These are phyloP conservation scores for Penicillium sp. DNA, from an alignment of 2,329 filamentous ascomycete genomes.

Conservation along the genomic window DNA sequence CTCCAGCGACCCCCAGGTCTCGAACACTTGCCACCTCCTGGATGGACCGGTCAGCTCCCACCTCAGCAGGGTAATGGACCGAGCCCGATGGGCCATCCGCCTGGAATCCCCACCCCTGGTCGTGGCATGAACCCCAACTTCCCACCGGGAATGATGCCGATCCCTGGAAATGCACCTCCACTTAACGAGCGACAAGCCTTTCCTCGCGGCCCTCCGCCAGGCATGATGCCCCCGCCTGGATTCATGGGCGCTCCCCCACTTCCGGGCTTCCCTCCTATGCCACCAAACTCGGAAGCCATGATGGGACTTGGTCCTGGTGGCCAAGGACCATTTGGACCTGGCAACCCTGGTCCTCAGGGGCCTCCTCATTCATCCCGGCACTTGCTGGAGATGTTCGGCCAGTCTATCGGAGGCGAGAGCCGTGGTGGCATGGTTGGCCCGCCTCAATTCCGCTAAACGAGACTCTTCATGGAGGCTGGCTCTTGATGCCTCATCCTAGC, in stretches of 20 bases:
- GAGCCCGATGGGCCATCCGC: conserved; percentile 34
- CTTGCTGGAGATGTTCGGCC: conserved; percentile 44
- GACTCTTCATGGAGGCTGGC: background rate
- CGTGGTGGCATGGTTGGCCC: conserved; percentile 37
- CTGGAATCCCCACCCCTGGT: conserved; percentile 36
- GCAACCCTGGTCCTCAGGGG: conserved; percentile 34
- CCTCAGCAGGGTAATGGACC: conserved; percentile 34
- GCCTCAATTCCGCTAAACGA: conserved; percentile 19
- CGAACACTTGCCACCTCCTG: conserved; percentile 39
- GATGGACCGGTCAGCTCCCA: conserved; percentile 36
- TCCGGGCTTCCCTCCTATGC: conserved; percentile 39
- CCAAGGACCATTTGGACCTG: conserved; percentile 34
- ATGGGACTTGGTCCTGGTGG: conserved; percentile 35
- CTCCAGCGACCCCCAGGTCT: conserved; percentile 44
- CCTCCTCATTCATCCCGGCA: conserved; percentile 38
- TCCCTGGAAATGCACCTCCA: conserved; percentile 23
- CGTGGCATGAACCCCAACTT: conserved; percentile 39
- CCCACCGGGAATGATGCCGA: conserved; percentile 33
- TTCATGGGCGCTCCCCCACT: conserved; percentile 42
- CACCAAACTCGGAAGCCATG: conserved; percentile 35
- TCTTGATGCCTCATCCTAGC: background rate
- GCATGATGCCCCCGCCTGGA: conserved; percentile 44
- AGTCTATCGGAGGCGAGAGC: conserved; percentile 31
- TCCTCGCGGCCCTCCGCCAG: conserved; percentile 39
- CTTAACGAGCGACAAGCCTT: conserved; percentile 36